phyloP scores from a whole-genome alignment of 106 monocot genomes.

The Apostasia ramifera region DNA sequence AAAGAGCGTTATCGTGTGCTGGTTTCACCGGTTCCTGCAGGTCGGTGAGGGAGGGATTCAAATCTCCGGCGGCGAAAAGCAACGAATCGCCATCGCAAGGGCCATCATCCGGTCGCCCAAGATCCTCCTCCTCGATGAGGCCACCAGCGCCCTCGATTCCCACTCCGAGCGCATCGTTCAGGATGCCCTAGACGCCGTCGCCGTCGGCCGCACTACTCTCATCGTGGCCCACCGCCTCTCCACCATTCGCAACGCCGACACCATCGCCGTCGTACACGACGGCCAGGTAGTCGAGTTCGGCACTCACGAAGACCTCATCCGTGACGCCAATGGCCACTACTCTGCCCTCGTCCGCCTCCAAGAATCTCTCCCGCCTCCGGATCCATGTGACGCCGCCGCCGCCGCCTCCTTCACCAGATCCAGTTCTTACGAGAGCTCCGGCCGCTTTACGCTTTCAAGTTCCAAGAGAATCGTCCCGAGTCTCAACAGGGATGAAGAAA shows the following conservation, averaged over 20 bases:
- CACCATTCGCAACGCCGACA: slow-evolving; percentile 54
- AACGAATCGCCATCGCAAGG: slow-evolving; percentile 67
- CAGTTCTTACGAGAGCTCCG: slow-evolving; percentile 22
- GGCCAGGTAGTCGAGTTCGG: slow-evolving; percentile 57
- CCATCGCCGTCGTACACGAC: slow-evolving; percentile 49
- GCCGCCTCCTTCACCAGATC: not conserved
- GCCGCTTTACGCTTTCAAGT: slow-evolving; percentile 27
- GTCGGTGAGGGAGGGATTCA: slow-evolving; percentile 74
- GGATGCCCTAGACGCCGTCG: slow-evolving; percentile 52
- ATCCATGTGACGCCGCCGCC: not conserved
- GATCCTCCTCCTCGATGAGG: slow-evolving; percentile 72
- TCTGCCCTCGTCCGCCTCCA: slow-evolving; percentile 45
- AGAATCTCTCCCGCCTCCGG: slow-evolving; percentile 1
- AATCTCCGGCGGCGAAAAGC: slow-evolving; percentile 73
- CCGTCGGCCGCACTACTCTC: slow-evolving; percentile 49
- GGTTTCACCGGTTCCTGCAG: no score
- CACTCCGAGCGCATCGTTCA: slow-evolving; percentile 62
- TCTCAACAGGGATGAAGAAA: not conserved
- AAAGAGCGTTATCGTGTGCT: no score
- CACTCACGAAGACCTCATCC: slow-evolving; percentile 57
- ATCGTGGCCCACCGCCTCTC: slow-evolving; percentile 74
- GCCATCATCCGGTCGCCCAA: slow-evolving; percentile 60
- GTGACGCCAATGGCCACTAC: slow-evolving; percentile 36
- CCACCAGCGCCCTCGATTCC: slow-evolving; percentile 67
- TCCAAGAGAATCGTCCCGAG: slow-evolving; percentile 1